These are phyloP conservation scores for Cyanodermella asteris DNA, from an alignment of 2,329 filamentous ascomycete genomes.

Conservation along the genomic window DNA sequence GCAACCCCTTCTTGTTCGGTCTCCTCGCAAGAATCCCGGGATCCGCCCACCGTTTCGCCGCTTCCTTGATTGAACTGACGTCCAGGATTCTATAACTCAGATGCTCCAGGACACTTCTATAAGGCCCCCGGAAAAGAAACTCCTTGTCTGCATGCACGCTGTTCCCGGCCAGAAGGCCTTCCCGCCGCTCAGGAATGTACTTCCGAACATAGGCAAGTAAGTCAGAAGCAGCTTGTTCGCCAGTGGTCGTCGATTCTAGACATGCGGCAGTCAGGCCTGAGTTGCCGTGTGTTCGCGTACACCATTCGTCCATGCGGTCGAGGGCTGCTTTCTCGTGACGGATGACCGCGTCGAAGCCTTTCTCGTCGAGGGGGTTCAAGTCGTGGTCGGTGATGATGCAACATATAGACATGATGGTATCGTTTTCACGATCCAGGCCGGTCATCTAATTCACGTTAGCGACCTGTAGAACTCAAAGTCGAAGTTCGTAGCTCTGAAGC, in stretches of 20 bases:
- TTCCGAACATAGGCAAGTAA: constrained; percentile 60
- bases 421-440: constrained; percentile 52
- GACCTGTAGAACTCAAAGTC: constrained; percentile 19
- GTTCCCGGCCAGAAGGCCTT: constrained; percentile 68
- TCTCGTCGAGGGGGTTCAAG: constrained; percentile 51
- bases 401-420: constrained; percentile 77
- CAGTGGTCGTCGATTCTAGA: constrained; percentile 47
- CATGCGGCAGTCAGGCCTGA: constrained; percentile 68
- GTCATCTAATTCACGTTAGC: constrained; percentile 50
- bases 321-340: constrained; percentile 50
- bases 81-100: constrained; percentile 83
- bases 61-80: constrained; percentile 83
- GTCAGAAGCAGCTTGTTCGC: constrained; percentile 46
- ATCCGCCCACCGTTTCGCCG: constrained; percentile 57
- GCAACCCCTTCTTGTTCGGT: constrained; percentile 52
- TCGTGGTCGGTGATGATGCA: constrained; percentile 74
- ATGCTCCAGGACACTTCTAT: constrained; percentile 48
- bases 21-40: constrained; percentile 35
- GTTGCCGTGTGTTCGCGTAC: constrained; percentile 51
- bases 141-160: constrained; percentile 75
- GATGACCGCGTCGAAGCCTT: constrained; percentile 61
- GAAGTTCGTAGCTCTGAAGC: constrained; percentile 3
- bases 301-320: constrained; percentile 75
- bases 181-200: constrained; percentile 43
- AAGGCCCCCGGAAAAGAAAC: constrained; percentile 58